Base-by-base conservation (phyloP, 352 stramenopile genomes). In the Phytophthora pini region DNA sequence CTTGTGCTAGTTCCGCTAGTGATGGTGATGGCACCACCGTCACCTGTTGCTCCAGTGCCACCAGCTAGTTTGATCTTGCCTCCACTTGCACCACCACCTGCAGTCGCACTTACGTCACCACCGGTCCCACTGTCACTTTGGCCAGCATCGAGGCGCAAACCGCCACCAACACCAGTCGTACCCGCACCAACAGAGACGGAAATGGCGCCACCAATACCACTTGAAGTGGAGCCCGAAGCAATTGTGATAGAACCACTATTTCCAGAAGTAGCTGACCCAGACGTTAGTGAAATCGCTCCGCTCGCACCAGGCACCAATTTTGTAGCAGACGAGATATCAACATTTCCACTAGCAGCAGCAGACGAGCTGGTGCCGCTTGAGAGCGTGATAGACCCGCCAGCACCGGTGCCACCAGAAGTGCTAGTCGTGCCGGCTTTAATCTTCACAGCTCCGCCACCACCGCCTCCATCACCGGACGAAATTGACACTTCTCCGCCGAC, bases 11-110 rank as follows among this genome's bases (percentile, higher is more conserved):
- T 59, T 17, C 82, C 82, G 45, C 70, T 87, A 27, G 65, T 77
- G 9, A 91, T 68, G 20, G 64, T 39, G 34, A 91, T 61, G 7
- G 59, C 59, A 27, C 82, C 82, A 49, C 82, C 82, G 2, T 56
- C 43, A 34, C 70, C 68, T 54, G 72, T 74, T 29, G 62, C 75
- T 4, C 76, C 79, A 45, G 56, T 47, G 11, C 82, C 82, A 40
- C 73, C 71, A 10, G 56, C 50, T 24, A 91, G 48, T 43, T 41
- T 74, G 15, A 71, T 40, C 46, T 71, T 65, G 26, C 79, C 73
- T 17, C 82, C 82, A 27, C 61, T 67, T 13, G 50, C 45, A 27
- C 78, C 74, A 41, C 64, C 58, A 36, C 67, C 72, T 48, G 59
- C 53, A 47, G 78, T 58, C 6, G 55, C 50, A 27, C 46, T 58